phyloP scores from a whole-genome alignment of 129 eudicot species.

The Tanacetum coccineum region DNA sequence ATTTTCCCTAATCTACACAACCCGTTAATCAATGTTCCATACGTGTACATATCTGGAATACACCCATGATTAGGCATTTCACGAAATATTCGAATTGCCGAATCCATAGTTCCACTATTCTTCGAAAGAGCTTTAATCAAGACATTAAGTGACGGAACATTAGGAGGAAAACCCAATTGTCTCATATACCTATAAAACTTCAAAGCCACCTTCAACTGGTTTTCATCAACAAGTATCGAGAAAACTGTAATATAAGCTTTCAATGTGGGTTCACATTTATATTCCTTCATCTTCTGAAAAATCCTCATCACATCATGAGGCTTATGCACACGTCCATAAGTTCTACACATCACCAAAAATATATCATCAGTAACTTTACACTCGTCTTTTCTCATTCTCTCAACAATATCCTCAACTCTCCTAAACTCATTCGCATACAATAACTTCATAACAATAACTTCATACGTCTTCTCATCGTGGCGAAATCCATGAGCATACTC shows the following conservation, averaged over 20 bases:
- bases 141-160: slow-evolving; percentile 73
- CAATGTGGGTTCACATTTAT: slow-evolving; percentile 46
- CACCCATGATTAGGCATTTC: slow-evolving; percentile 87
- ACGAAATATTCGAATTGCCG: slow-evolving; percentile 62
- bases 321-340: slow-evolving; percentile 85
- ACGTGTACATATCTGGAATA: slow-evolving; percentile 74
- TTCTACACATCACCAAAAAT: slow-evolving; percentile 55
- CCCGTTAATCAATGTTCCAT: slow-evolving; percentile 82
- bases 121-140: slow-evolving; percentile 85
- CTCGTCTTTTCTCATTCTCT: slow-evolving; percentile 68
- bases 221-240: slow-evolving; percentile 75
- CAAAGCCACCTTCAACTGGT: slow-evolving; percentile 60
- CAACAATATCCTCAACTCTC: slow-evolving; percentile 62
- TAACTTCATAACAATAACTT: slow-evolving; percentile 56
- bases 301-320: slow-evolving; percentile 66
- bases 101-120: slow-evolving; percentile 55
- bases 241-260: slow-evolving; percentile 65
- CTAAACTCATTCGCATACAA: slow-evolving; percentile 63
- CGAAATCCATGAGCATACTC: slow-evolving; percentile 72
- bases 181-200: slow-evolving; percentile 72
- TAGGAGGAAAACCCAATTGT: slow-evolving; percentile 56
- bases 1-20: slow-evolving; percentile 46
- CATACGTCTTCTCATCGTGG: slow-evolving; percentile 67
- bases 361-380: slow-evolving; percentile 58
- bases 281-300: slow-evolving; percentile 66